Conservation (phyloP, 805 yeast species). For the Lachancea meyersii region DNA sequence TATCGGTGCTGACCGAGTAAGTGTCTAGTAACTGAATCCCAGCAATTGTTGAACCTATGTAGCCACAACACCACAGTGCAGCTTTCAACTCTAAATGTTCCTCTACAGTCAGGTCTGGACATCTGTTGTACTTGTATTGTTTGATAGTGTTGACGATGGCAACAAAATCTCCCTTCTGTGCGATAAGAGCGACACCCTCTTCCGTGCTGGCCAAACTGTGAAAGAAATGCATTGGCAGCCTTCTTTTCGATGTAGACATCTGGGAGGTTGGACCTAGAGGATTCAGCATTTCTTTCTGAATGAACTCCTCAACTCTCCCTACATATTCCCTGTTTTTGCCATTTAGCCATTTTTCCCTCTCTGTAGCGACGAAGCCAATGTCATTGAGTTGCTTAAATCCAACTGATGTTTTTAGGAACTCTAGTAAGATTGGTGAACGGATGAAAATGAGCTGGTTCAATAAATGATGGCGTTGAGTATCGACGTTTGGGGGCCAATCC, state of each 20-base stretch:
- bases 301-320: slow-evolving; percentile 39
- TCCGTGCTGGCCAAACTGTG: slow-evolving; percentile 73
- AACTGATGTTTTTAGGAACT: slow-evolving; percentile 54
- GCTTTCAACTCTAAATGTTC: slow-evolving; percentile 54
- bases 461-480: slow-evolving; percentile 23
- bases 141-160: slow-evolving; percentile 35
- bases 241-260: slow-evolving; percentile 10
- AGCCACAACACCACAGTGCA: slow-evolving; percentile 81
- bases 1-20: slow-evolving; percentile 44
- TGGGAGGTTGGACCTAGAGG: neutral
- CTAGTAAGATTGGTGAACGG: slow-evolving; percentile 52
- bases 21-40: slow-evolving; percentile 61
- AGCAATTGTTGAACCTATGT: slow-evolving; percentile 62
- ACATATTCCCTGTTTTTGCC: slow-evolving; percentile 43
- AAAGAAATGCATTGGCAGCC: slow-evolving; percentile 63
- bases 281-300: slow-evolving; percentile 19
- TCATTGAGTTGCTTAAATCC: slow-evolving; percentile 66
- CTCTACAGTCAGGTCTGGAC: slow-evolving; percentile 20
- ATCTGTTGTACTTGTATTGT: slow-evolving; percentile 23
- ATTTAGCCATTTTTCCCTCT: slow-evolving; percentile 63
- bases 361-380: slow-evolving; percentile 54
- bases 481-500: slow-evolving; percentile 28
- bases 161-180: slow-evolving; percentile 43
- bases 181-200: slow-evolving; percentile 65
- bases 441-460: slow-evolving; percentile 43